phyloP scores from a whole-genome alignment of 2,329 filamentous ascomycete genomes.

The Massarina eburnea region DNA sequence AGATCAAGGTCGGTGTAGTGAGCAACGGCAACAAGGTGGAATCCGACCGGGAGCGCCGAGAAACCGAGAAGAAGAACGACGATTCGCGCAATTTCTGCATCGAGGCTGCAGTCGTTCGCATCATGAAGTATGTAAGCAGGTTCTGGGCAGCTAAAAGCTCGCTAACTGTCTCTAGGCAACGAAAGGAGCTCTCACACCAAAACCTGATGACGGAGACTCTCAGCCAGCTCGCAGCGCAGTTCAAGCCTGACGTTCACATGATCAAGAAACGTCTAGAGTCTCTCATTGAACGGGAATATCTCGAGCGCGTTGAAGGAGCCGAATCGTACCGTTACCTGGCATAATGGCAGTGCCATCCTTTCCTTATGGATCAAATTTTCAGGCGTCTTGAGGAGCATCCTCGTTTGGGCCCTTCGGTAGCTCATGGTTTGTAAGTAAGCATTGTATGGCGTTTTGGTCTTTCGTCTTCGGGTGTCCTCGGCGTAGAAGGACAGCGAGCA shows the following conservation, averaged over 20 bases:
- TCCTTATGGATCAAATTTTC: neutral
- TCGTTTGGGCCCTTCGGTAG: neutral
- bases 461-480: neutral
- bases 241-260: conserved; percentile 74
- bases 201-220: conserved; percentile 73
- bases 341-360: conserved; percentile 44
- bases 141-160: neutral
- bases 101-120: conserved; percentile 76
- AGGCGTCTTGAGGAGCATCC: conserved; percentile 1
- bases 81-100: conserved; percentile 70
- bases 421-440: too few relatives aligned
- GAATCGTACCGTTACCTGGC: conserved; percentile 73
- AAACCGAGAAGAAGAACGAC: conserved; percentile 75
- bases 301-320: conserved; percentile 72
- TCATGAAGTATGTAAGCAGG: conserved; percentile 75
- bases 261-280: conserved; percentile 82
- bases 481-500: neutral
- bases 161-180: conserved; percentile 57
- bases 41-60: conserved; percentile 64
- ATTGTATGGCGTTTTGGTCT: neutral
- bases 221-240: conserved; percentile 66
- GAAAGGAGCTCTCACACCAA: conserved; percentile 70
- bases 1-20: conserved; percentile 87
- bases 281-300: conserved; percentile 74
- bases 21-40: conserved; percentile 82